Evolutionary conservation across 148 eudicot species (phyloP), one percentile per base, ranked within the genome.

Genomic region (Fallopia convolvulus): DNA sequence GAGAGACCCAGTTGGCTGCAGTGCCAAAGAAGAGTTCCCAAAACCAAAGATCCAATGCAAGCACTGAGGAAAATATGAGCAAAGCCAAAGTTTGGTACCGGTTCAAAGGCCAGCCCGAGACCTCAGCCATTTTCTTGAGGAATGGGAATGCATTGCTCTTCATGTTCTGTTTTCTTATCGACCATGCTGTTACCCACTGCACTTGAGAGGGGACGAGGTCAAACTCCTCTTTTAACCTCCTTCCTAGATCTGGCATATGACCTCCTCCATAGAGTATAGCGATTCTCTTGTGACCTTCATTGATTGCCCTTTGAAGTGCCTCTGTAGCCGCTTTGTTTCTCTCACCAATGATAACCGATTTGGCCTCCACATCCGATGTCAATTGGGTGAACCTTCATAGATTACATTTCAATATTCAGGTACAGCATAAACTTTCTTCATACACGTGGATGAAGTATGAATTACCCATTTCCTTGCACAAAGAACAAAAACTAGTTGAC

Each of bases 181-280:
- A 78, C 99, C 99, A 95, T 14, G 99, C 99, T 68, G 99, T 88
- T 75, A 95, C 72, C 99, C 99, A 95, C 58, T 87, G 89, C 75
- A 94, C 97, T 75, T 66, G 81, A 12, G 91, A 83, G 49, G 98
- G 98, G 49, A 86, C 80, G 8, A 95, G 85, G 70, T 91, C 91
- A 79, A 95, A 95, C 50, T 95, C 97, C 74, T 85, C 89, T 71
- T 83, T 80, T 32, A 94, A 78, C 52, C 98, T 89, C 77, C 98
- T 85, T 53, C 94, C 97, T 55, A 95, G 76, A 81, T 95, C 99
- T 1, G 99, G 99, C 99, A 95, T 95, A 89, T 95, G 99, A 23
- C 99, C 99, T 4, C 97, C 94, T 55, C 99, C 99, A 72, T 95
- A 95, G 2, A 95, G 86, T 55, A 95, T 84, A 52, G 97, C 99